Conservation (phyloP, 2,329 filamentous ascomycete species). For the Cladosporium austrohemisphaericum region DNA sequence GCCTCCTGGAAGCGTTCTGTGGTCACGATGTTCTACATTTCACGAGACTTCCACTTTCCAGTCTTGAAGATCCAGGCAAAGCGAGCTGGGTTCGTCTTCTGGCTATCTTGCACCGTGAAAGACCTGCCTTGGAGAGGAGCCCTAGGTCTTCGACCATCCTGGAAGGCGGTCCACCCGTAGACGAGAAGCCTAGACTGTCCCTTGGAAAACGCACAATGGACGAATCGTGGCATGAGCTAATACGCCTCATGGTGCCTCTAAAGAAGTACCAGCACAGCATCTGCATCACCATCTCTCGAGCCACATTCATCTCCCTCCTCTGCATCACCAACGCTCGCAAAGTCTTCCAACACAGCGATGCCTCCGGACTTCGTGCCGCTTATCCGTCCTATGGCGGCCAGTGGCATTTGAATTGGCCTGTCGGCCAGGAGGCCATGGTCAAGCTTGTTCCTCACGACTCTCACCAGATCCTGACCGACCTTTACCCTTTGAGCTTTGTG, state of each 20-base stretch:
- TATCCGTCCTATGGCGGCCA: constrained; percentile 9
- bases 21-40: background rate
- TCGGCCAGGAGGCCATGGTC: constrained; percentile 3
- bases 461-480: background rate
- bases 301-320: constrained; percentile 4
- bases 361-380: background rate
- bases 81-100: background rate
- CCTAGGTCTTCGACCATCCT: background rate
- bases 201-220: background rate
- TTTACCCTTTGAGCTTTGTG: background rate
- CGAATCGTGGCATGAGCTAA: background rate
- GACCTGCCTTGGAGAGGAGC: background rate
- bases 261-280: background rate
- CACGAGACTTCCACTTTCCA: background rate
- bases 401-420: constrained; percentile 4
- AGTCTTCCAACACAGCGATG: constrained; percentile 12
- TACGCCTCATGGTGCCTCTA: background rate
- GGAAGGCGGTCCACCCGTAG: background rate
- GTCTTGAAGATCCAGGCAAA: background rate
- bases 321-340: constrained; percentile 3
- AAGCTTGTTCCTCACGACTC: constrained; percentile 3
- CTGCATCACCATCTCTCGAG: constrained; percentile 6
- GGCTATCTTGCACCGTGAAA: background rate
- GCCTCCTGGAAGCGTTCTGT: background rate
- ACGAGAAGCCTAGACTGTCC: background rate